Evolutionary conservation across 2,329 filamentous ascomycete species (phyloP).

Genomic region (Verticillium isaacii): DNA sequence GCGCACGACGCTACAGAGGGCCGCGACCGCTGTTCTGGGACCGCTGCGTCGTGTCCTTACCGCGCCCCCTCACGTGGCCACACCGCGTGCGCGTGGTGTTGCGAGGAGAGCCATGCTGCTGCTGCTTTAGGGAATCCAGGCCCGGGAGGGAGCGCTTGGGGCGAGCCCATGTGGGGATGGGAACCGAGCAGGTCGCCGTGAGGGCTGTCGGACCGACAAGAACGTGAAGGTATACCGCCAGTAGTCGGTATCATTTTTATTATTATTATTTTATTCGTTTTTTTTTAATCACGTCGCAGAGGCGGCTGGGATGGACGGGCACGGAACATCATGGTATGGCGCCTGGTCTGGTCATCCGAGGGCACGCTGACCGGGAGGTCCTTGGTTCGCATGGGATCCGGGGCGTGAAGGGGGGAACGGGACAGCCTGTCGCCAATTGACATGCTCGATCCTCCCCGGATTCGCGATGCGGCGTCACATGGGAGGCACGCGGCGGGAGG

Average conservation of each 20-base stretch:
- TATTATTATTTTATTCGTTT: too few species aligned
- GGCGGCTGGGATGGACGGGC: too few species aligned
- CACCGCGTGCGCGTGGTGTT: background rate
- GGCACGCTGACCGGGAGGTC: background rate
- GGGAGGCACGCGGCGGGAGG: background rate
- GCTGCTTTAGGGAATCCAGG: background rate
- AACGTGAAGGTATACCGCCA: too few species aligned
- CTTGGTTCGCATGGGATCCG: background rate
- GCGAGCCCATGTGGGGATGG: background rate
- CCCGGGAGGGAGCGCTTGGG: background rate
- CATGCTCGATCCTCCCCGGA: background rate
- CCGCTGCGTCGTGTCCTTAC: background rate
- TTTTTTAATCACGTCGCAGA: too few species aligned
- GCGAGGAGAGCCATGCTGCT: background rate
- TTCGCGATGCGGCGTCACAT: background rate
- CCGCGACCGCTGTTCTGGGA: background rate
- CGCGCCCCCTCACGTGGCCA: background rate
- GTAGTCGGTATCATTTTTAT: too few species aligned
- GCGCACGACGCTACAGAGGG: too few species aligned
- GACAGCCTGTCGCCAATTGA: background rate
- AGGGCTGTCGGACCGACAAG: too few species aligned
- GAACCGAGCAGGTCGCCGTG: background rate
- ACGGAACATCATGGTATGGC: too few species aligned
- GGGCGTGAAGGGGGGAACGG: background rate
- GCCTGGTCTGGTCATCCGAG: too few species aligned